These are phyloP conservation scores for Physcomitrium patens DNA, from an alignment of 225 moss, liverwort and hornwort species.

Conservation along the genomic window DNA sequence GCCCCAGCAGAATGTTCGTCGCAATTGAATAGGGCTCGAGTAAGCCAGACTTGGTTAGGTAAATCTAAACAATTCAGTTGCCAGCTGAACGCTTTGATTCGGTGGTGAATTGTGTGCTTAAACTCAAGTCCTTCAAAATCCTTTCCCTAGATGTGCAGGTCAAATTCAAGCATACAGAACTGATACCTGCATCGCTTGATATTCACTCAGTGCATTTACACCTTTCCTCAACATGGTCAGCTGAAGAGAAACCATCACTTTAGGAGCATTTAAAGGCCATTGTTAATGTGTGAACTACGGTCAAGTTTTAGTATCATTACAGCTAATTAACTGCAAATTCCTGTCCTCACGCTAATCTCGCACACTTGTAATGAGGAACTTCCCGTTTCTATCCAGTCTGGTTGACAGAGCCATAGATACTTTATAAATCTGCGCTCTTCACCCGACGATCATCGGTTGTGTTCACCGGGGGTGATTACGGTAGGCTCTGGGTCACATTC, in stretches of 20 bases:
- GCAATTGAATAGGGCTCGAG: no score
- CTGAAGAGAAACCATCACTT: neutral
- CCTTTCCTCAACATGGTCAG: neutral
- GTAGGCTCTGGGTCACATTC: constrained; percentile 36
- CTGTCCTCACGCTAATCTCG: neutral
- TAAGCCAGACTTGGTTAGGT: no score
- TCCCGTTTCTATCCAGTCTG: neutral
- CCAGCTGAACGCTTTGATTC: no score
- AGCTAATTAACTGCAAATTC: neutral
- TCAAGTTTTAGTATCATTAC: constrained; percentile 1
- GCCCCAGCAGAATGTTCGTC: no score
- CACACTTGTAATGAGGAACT: neutral
- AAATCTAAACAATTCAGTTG: no score
- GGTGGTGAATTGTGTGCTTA: no score
- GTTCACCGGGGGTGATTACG: constrained; percentile 27
- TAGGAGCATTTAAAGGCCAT: neutral
- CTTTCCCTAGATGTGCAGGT: no score
- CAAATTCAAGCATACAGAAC: no score
- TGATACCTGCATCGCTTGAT: no score
- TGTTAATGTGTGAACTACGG: constrained; percentile 8
- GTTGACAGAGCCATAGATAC: neutral
- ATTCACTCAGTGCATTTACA: no score
- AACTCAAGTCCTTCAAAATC: no score
- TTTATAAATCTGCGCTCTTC: neutral
- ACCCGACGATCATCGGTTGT: constrained; percentile 24